Evolutionary conservation across 805 yeast species (phyloP).

Genomic region (Spathaspora sp.): DNA sequence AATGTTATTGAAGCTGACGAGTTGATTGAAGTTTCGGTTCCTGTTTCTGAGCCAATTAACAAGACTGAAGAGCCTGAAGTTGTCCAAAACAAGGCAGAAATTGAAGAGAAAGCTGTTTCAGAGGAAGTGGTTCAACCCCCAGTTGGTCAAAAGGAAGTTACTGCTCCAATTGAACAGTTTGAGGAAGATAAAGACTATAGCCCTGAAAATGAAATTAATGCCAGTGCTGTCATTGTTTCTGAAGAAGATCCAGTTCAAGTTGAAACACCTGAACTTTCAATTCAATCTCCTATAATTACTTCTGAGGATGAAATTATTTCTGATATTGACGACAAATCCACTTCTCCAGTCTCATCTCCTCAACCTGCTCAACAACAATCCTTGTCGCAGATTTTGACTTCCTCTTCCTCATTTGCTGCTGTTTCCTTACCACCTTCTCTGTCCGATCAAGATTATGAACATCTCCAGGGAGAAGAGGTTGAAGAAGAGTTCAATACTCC

Average conservation of each 20-base stretch:
- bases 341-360: constrained; percentile 3
- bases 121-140: background rate
- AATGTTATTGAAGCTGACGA: constrained; percentile 28
- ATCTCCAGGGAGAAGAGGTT: constrained; percentile 4
- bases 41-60: background rate
- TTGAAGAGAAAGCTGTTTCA: background rate
- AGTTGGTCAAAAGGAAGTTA: background rate
- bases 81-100: background rate
- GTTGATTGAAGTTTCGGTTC: constrained; percentile 12
- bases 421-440: constrained; percentile 25
- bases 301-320: constrained; percentile 8
- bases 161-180: background rate
- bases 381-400: constrained; percentile 24
- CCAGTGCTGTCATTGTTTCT: constrained; percentile 1
- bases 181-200: background rate
- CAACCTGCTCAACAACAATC: constrained; percentile 5
- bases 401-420: constrained; percentile 35
- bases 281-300: constrained; percentile 2
- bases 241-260: constrained; percentile 1
- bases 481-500: constrained; percentile 21
- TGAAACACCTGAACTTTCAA: background rate
- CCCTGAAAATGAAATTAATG: background rate
- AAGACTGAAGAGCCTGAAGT: background rate
- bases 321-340: constrained; percentile 9
- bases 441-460: constrained; percentile 6